phyloP scores from a whole-genome alignment of 1,139 yeast species.

The Yamadazyma diospyri region DNA sequence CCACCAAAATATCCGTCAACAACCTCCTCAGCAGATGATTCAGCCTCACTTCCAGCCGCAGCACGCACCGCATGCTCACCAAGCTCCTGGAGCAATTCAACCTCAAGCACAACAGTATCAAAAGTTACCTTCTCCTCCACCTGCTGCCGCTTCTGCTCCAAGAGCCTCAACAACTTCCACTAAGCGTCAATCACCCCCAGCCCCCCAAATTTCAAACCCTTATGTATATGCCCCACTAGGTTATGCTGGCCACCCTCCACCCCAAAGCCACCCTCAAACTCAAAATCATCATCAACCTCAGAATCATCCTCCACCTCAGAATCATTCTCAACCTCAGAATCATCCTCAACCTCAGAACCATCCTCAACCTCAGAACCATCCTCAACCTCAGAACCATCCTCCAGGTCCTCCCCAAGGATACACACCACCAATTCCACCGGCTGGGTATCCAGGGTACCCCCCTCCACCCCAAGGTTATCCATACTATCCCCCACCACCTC shows the following conservation, averaged over 20 bases:
- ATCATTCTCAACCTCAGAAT: slow-evolving; percentile 3
- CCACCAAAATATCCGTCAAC: too few species aligned
- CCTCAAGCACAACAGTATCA: slow-evolving; percentile 5
- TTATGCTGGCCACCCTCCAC: too few species aligned
- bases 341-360: slow-evolving; percentile 5
- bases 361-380: slow-evolving; percentile 7
- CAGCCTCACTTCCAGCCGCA: too few species aligned
- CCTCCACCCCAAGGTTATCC: slow-evolving; percentile 9
- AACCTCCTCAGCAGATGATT: too few species aligned
- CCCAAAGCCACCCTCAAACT: slow-evolving; percentile 2
- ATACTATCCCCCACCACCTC: slow-evolving; percentile 11
- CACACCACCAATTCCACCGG: slow-evolving; percentile 4
- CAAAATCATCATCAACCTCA: background rate
- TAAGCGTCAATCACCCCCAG: too few species aligned
- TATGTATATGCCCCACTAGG: too few species aligned
- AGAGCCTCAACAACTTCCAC: too few species aligned
- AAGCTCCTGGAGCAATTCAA: slow-evolving; percentile 7
- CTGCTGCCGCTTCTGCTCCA: slow-evolving; percentile 3
- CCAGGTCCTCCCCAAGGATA: slow-evolving; percentile 7
- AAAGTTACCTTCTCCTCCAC: slow-evolving; percentile 9
- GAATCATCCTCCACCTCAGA: slow-evolving; percentile 3
- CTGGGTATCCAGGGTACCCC: slow-evolving; percentile 5
- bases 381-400: slow-evolving; percentile 6
- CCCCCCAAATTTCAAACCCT: too few species aligned
- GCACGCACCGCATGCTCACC: too few species aligned